phyloP scores from a whole-genome alignment of 257 asterid genomes.

The Paulownia fortunei region DNA sequence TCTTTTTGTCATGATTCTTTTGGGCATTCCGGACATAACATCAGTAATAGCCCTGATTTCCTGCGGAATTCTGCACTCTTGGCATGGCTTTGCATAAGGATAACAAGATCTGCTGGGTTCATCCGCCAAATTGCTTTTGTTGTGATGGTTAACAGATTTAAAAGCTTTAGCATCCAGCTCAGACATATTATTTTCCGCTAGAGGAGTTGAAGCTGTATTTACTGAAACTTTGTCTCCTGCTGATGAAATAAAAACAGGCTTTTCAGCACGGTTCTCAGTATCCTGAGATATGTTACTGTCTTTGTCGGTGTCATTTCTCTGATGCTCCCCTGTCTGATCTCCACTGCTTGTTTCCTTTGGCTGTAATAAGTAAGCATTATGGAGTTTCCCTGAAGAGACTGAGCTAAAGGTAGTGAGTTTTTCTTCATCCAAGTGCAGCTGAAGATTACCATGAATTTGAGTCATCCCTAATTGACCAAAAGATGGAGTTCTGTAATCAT shows the following conservation, averaged over 20 bases:
- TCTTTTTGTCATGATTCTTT: conserved; percentile 42
- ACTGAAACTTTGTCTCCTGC: no score
- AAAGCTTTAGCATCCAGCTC: conserved; percentile 9
- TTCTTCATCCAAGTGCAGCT: conserved; percentile 30
- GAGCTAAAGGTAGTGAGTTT: conserved; percentile 31
- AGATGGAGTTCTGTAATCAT: conserved; percentile 20
- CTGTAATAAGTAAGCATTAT: conserved; percentile 18
- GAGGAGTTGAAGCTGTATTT: not conserved
- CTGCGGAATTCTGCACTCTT: not conserved
- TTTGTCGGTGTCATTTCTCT: no score
- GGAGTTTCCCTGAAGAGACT: conserved; percentile 34
- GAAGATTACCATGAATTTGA: conserved; percentile 17
- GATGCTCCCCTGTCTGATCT: no score
- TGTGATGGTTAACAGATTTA: conserved; percentile 20
- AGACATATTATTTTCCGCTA: not conserved
- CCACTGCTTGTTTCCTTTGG: no score
- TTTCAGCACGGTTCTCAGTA: conserved; percentile 9
- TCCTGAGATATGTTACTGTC: no score
- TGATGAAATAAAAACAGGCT: no score
- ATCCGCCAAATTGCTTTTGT: conserved; percentile 16
- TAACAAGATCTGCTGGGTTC: conserved; percentile 23
- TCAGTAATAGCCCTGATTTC: conserved; percentile 27
- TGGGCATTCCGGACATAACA: conserved; percentile 10
- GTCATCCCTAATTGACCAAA: conserved; percentile 21
- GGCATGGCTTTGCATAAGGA: conserved; percentile 16